Conservation (phyloP, 495 filamentous ascomycete genomes). For the Aspergillus avenaceus region DNA sequence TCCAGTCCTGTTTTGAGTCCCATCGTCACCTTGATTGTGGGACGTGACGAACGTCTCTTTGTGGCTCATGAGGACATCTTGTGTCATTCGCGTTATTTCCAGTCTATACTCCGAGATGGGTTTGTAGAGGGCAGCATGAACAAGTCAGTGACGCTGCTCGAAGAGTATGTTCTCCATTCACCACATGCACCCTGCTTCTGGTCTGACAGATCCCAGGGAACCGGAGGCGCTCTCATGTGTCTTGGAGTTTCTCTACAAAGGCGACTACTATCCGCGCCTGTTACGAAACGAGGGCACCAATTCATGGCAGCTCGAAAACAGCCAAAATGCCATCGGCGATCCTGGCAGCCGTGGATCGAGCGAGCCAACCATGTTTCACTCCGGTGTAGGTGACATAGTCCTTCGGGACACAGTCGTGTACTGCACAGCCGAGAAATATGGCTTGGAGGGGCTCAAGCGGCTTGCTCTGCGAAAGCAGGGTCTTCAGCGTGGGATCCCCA, state of each 20-base stretch:
- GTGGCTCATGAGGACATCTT: constrained; percentile 67
- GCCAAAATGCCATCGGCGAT: constrained; percentile 36
- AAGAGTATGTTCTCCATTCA: constrained; percentile 39
- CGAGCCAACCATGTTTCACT: constrained; percentile 70
- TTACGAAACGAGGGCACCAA: constrained; percentile 43
- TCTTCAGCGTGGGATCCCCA: constrained; percentile 77
- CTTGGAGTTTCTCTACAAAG: constrained; percentile 70
- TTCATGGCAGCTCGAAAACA: constrained; percentile 68
- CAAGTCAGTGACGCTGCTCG: constrained; percentile 56
- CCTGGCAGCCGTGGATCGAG: constrained; percentile 57
- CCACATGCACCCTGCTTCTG: not conserved
- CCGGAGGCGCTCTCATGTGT: constrained; percentile 63
- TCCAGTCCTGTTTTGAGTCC: constrained; percentile 63
- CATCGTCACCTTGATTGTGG: constrained; percentile 80
- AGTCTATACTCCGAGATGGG: constrained; percentile 49
- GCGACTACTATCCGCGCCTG: constrained; percentile 61
- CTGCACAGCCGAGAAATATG: constrained; percentile 82
- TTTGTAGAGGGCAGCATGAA: constrained; percentile 52
- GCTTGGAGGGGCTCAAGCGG: constrained; percentile 79
- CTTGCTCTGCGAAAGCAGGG: constrained; percentile 91
- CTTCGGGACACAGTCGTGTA: constrained; percentile 90
- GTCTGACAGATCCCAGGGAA: constrained; percentile 32
- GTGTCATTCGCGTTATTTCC: constrained; percentile 56
- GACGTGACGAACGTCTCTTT: constrained; percentile 73
- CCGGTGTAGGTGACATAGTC: constrained; percentile 63